Evolutionary conservation across 2,329 filamentous ascomycete genomes (phyloP).

Genomic region (Biscogniauxia marginata): DNA sequence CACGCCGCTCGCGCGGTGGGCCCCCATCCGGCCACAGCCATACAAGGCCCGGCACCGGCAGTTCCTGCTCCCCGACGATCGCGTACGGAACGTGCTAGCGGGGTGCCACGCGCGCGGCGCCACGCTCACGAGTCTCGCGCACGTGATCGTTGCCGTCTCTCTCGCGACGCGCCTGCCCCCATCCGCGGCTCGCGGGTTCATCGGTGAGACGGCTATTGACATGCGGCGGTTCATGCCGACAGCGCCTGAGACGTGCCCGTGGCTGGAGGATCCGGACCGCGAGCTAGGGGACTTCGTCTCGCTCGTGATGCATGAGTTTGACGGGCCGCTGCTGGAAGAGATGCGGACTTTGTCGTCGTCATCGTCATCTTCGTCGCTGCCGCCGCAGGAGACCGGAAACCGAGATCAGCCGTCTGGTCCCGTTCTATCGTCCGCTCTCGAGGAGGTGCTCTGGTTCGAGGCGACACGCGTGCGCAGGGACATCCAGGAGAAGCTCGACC

Average conservation of each 20-base stretch:
- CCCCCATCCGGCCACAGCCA: constrained; percentile 19
- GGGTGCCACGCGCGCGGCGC: constrained; percentile 18
- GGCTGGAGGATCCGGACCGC: constrained; percentile 5
- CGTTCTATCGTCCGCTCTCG: constrained; percentile 7
- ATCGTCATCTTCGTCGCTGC: no score
- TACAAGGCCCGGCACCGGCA: constrained; percentile 19
- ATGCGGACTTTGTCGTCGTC: no score
- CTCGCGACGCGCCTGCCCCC: constrained; percentile 8
- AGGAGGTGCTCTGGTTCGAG: constrained; percentile 14
- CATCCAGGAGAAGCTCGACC: constrained; percentile 27
- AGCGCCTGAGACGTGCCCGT: constrained; percentile 1
- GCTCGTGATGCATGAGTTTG: constrained; percentile 15
- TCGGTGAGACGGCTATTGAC: constrained; percentile 13
- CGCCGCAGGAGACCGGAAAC: no score
- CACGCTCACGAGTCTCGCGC: constrained; percentile 23
- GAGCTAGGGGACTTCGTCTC: constrained; percentile 22
- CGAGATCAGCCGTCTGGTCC: constrained; percentile 14
- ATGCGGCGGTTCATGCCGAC: constrained; percentile 11
- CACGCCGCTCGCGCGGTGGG: no score
- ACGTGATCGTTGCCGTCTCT: constrained; percentile 15
- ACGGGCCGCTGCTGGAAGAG: constrained; percentile 12
- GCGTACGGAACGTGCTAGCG: constrained; percentile 6
- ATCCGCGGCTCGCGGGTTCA: constrained; percentile 11
- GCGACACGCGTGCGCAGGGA: constrained; percentile 30
- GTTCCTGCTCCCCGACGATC: constrained; percentile 14